These are phyloP conservation scores for Ogataea methanolica DNA, from an alignment of 805 yeast species.

Conservation along the genomic window DNA sequence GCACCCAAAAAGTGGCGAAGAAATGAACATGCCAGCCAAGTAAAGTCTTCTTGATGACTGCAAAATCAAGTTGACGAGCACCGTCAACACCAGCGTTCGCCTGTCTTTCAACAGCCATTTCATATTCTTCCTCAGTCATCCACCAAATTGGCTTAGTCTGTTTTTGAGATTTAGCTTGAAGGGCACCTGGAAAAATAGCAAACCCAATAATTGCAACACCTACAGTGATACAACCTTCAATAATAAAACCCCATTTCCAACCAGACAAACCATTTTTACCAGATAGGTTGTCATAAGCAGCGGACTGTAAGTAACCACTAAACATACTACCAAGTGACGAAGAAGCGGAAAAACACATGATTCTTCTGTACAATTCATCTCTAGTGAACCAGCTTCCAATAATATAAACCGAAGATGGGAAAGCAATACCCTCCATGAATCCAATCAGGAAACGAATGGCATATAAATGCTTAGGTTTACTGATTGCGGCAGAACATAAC, in stretches of 20 bases:
- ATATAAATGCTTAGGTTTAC: slow-evolving; percentile 31
- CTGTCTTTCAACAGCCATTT: slow-evolving; percentile 37
- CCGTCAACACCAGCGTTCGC: slow-evolving; percentile 34
- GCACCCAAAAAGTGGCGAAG: slow-evolving; percentile 45
- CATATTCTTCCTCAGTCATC: slow-evolving; percentile 20
- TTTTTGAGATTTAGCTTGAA: slow-evolving; percentile 18
- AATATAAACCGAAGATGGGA: slow-evolving; percentile 37
- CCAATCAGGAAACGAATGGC: slow-evolving; percentile 42
- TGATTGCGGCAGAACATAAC: slow-evolving; percentile 25
- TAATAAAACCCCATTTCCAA: slow-evolving; percentile 67
- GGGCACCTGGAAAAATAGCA: slow-evolving; percentile 50
- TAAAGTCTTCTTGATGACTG: slow-evolving; percentile 44
- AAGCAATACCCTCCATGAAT: slow-evolving; percentile 39
- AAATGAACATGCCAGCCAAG: slow-evolving; percentile 55
- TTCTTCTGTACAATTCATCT: slow-evolving; percentile 38
- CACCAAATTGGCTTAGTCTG: slow-evolving; percentile 24
- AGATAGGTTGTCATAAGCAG: slow-evolving; percentile 36
- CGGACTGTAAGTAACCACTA: slow-evolving; percentile 41
- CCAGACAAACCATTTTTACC: slow-evolving; percentile 49
- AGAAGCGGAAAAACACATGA: slow-evolving; percentile 37
- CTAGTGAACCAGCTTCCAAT: slow-evolving; percentile 39
- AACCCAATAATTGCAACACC: slow-evolving; percentile 55
- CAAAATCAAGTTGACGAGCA: slow-evolving; percentile 22
- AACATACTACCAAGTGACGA: slow-evolving; percentile 38
- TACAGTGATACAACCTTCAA: slow-evolving; percentile 54